Evolutionary conservation across 2,329 filamentous ascomycete species (phyloP), one percentile per base, ranked within the genome.

Genomic region (Phoma sp.): DNA sequence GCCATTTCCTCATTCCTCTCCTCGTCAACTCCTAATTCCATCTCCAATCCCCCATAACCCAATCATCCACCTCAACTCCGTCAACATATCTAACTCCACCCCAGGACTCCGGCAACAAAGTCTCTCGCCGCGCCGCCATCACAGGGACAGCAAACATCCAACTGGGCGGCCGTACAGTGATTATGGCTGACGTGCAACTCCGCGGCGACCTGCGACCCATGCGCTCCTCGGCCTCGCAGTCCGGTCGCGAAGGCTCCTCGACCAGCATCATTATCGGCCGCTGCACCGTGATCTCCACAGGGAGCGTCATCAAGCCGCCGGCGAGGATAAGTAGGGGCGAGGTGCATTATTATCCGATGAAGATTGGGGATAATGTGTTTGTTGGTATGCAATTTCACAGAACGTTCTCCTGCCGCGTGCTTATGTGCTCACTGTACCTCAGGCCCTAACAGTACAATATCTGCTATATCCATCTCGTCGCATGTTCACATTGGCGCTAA

Each of bases 141-240:
- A 90, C 96, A 69, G 95, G 95, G 68, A 97, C 93, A 22, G 92
- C 96, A 66, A 96, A 98, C 78, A 98, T 99, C 77, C 96, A 96
- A 77, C 89, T 99, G 2, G 95, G 92, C 65, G 95, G 95, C 60
- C 96, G 76, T 77, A 96, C 93, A 0, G 91, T 98, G 59, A 96
- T 99, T 70, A 92, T 96, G 82, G 89, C 92, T 59, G 93, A 96
- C 71, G 93, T 92, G 66, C 92, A 95, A 76, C 91, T 99, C 71
- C 89, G 95, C 42, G 95, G 93, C 39, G 95, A 99, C 71, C 85
- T 99, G 81, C 63, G 77, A 29, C 61, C 74, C 2, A 74, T 72
- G 35, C 70, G 77, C 24, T 71, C 69, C 7, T 76, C 57, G 61
- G 75, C 60, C 43, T 66, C 66, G 24, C 61, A 62, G 37, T 68